phyloP scores from a whole-genome alignment of 495 filamentous ascomycete genomes.

The Sordaria brevicollis region DNA sequence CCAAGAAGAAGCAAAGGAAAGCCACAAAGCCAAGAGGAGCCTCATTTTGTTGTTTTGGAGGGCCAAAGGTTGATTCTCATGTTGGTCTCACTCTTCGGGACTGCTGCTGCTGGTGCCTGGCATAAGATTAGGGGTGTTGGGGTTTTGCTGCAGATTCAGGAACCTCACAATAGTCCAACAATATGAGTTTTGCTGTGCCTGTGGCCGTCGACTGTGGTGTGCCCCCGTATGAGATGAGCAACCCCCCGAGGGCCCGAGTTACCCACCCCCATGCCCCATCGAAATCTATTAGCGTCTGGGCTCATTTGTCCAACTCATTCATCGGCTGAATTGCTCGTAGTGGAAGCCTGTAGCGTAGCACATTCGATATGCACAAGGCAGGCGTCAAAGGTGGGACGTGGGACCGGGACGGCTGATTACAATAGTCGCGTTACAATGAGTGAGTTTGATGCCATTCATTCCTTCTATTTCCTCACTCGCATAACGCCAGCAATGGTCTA shows the following conservation, averaged over 20 bases:
- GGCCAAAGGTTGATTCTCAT: not conserved
- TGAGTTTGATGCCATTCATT: not conserved
- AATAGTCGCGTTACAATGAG: not conserved
- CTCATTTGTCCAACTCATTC: not conserved
- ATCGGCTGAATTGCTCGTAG: not conserved
- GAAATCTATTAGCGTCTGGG: not conserved
- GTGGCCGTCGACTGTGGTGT: not conserved
- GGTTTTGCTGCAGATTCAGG: not conserved
- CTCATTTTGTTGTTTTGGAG: not conserved
- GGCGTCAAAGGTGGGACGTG: not conserved
- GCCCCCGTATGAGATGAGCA: not conserved
- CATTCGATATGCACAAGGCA: not conserved
- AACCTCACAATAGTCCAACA: not conserved
- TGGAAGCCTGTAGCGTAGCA: not conserved
- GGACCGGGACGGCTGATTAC: not conserved
- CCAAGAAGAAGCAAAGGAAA: not conserved
- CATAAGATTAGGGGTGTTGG: not conserved
- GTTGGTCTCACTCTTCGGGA: not conserved
- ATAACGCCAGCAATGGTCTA: not conserved
- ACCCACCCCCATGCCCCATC: not conserved
- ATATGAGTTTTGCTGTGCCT: not conserved
- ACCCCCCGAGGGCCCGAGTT: not conserved
- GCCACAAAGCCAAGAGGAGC: not conserved
- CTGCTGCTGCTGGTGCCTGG: not conserved
- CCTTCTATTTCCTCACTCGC: not conserved